Evolutionary conservation across 805 yeast species (phyloP).

Genomic region (Priceomyces carsonii): DNA sequence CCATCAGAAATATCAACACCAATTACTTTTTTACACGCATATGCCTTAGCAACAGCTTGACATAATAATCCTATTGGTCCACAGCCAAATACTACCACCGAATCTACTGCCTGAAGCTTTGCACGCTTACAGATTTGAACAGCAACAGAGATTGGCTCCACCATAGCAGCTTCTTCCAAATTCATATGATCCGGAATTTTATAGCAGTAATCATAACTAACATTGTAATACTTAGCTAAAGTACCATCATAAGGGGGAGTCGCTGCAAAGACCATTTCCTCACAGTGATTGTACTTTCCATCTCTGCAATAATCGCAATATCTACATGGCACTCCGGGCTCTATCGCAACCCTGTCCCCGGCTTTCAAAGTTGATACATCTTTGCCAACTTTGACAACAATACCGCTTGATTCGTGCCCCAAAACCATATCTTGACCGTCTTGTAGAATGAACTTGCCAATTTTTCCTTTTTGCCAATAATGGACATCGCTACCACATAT

Average conservation of each 20-base stretch:
- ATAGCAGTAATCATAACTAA: slow-evolving; percentile 16
- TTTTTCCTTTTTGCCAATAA: slow-evolving; percentile 19
- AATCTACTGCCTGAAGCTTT: slow-evolving; percentile 14
- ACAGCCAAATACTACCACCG: slow-evolving; percentile 23
- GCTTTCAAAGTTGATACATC: slow-evolving; percentile 44
- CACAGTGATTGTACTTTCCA: slow-evolving; percentile 22
- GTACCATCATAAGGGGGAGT: slow-evolving; percentile 21
- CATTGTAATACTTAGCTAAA: slow-evolving; percentile 16
- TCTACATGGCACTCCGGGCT: slow-evolving; percentile 57
- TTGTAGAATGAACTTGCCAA: slow-evolving; percentile 29
- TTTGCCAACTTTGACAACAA: slow-evolving; percentile 49
- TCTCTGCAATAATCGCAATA: slow-evolving; percentile 18
- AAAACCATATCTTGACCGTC: slow-evolving; percentile 30
- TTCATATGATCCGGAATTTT: slow-evolving; percentile 23
- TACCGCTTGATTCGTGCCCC: slow-evolving; percentile 50
- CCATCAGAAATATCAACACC: slow-evolving; percentile 22
- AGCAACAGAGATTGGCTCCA: slow-evolving; percentile 23
- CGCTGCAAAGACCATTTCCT: slow-evolving; percentile 18
- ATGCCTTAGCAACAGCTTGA: slow-evolving; percentile 18
- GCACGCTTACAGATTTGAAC: slow-evolving; percentile 21
- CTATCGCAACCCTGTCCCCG: slow-evolving; percentile 51
- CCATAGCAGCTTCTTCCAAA: slow-evolving; percentile 24
- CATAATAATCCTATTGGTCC: slow-evolving; percentile 26
- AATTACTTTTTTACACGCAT: slow-evolving; percentile 19
- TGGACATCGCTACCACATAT: slow-evolving; percentile 23